Conservation (phyloP, 2,329 filamentous ascomycete genomes). For the Elsinoe ampelina region DNA sequence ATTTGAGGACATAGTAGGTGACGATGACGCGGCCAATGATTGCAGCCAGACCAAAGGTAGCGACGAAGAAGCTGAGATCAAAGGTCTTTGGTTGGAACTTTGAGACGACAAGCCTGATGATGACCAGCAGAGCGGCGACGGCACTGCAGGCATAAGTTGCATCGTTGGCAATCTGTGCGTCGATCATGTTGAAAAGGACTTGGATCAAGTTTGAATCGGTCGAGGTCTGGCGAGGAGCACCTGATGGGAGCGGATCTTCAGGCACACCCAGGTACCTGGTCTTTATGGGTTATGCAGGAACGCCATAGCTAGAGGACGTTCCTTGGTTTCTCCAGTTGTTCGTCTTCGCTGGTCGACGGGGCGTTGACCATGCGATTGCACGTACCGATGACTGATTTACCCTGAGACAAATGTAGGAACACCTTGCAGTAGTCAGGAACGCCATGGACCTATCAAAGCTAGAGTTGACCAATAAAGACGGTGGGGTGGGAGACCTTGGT, state of each 20-base stretch:
- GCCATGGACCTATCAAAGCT: not conserved
- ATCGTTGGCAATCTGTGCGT: not conserved
- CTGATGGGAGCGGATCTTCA: not conserved
- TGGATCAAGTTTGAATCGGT: not conserved
- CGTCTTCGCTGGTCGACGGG: not conserved
- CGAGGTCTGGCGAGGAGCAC: not conserved
- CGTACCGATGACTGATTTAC: not conserved
- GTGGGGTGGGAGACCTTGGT: not conserved
- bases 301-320: not conserved
- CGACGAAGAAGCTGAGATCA: conserved; percentile 9
- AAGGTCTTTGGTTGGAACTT: conserved; percentile 12
- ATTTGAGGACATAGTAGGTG: conserved; percentile 11
- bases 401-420: not conserved
- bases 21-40: conserved; percentile 3
- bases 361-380: not conserved
- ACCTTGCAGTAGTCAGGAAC: not conserved
- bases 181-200: not conserved
- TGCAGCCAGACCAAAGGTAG: not conserved
- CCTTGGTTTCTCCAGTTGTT: not conserved
- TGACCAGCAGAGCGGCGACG: not conserved
- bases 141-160: conserved; percentile 9
- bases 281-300: not conserved
- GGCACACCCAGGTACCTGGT: not conserved
- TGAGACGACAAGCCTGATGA: not conserved
- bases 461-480: not conserved